Base-by-base conservation (phyloP, 257 asterid species). In the Solanum infundibuliforme region DNA sequence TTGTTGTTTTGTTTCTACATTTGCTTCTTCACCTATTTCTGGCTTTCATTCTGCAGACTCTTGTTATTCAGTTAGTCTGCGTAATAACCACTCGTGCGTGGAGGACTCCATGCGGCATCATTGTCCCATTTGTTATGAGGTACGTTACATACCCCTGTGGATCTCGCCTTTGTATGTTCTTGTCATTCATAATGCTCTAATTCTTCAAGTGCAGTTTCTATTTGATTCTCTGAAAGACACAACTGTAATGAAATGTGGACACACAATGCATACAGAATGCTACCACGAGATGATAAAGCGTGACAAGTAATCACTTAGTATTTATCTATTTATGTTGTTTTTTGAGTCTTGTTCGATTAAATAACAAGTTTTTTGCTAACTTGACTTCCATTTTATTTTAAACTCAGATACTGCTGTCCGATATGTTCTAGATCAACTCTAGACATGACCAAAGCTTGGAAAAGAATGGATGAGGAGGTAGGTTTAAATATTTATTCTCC, bases 51-150 rank as follows among this genome's bases (percentile, higher is more conserved):
- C 27, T 74, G 88, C 94, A 95, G 98, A 96, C 46, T 93, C 97
- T 5, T 97, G 99, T 89, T 97, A 97, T 91, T 95, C 99, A 7
- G 91, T 88, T 55, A 85, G 89, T 89, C 89, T 97, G 85, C 97
- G 88, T 14, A 84, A 93, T 91, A 97, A 97, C 85, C 99, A 97
- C 86, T 85, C 79, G 21, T 97, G 99, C 3, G 95, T 95, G 73
- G 99, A 97, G 92, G 93, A 96, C 88, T 96, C 99, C 83, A 97
- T 95, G 98, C 93, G 97, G 88, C 99, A 97, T 91, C 99, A 97
- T 81, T 97, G 99, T 89, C 98, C 99, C 38, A 97, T 97, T 65
- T 97, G 99, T 87, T 97, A 94, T 35, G 99, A 97, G 98, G 99
- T 97, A 77, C 87, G 86, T 76, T 73, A n/a, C 10, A 12, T 72